Percentiles rank a stretch among this genome's conserved stretches.
Evolutionary conservation across 2,329 filamentous ascomycete genomes (phyloP).

Genomic region (Biscogniauxia mediterranea): DNA sequence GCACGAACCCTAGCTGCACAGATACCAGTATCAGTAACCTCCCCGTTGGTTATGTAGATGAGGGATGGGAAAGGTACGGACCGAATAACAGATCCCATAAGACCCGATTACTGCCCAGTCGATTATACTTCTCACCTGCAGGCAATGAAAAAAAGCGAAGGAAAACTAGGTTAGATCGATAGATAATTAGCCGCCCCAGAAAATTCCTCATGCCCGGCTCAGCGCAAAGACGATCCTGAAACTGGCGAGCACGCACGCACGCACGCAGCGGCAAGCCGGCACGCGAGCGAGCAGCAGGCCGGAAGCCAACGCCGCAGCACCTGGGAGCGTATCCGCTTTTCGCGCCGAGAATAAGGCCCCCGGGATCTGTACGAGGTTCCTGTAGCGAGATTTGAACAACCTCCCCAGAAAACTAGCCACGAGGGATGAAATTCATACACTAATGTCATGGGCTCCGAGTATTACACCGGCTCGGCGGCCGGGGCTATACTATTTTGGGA

Average conservation of each 20-base stretch:
- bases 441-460: not conserved
- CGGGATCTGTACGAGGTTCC: not conserved
- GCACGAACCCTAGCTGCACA: too few relatives aligned
- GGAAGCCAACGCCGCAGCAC: not conserved
- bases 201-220: not conserved
- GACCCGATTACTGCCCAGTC: too few relatives aligned
- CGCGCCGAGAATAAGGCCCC: not conserved
- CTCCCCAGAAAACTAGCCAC: too few relatives aligned
- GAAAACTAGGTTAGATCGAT: not conserved
- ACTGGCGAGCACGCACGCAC: not conserved
- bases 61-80: too few relatives aligned
- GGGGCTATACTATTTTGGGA: not conserved
- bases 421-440: not conserved
- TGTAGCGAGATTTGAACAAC: not conserved
- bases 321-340: not conserved
- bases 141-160: not conserved
- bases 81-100: too few relatives aligned
- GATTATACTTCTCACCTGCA: not conserved
- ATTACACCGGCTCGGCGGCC: not conserved
- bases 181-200: not conserved
- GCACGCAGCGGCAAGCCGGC: too few relatives aligned
- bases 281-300: not conserved
- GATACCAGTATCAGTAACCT: too few relatives aligned
- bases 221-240: not conserved
- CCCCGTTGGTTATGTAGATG: too few relatives aligned